Evolutionary conservation across 768 basidiomycete genomes (phyloP).

Genomic region (Amanita pallidorosea): DNA sequence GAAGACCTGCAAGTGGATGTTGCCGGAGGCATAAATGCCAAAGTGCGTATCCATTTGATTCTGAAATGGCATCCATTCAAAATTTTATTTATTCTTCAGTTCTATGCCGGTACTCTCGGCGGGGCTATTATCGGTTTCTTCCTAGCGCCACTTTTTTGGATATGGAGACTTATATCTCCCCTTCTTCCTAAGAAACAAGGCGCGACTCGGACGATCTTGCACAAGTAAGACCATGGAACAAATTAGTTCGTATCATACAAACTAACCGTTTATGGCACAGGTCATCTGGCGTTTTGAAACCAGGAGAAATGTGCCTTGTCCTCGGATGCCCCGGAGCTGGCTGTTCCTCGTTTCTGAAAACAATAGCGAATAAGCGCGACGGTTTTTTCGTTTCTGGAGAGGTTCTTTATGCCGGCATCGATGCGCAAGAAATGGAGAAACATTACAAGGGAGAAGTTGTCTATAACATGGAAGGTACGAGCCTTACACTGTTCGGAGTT

Average conservation of each 20-base stretch:
- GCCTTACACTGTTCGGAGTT: background rate
- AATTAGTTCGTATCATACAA: background rate
- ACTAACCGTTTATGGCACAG: slow-evolving; percentile 17
- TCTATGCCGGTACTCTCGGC: slow-evolving; percentile 50
- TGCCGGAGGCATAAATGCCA: slow-evolving; percentile 41
- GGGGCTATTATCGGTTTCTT: slow-evolving; percentile 49
- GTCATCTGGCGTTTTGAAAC: slow-evolving; percentile 58
- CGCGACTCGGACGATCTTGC: slow-evolving; percentile 43
- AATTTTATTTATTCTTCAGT: slow-evolving; percentile 18
- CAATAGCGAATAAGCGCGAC: slow-evolving; percentile 69
- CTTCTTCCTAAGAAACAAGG: slow-evolving; percentile 26
- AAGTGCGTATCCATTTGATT: slow-evolving; percentile 24
- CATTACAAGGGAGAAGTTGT: slow-evolving; percentile 71
- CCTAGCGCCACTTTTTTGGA: slow-evolving; percentile 35
- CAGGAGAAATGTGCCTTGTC: slow-evolving; percentile 83
- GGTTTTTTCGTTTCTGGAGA: slow-evolving; percentile 58
- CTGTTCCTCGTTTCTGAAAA: slow-evolving; percentile 79
- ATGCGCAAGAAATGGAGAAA: slow-evolving; percentile 64
- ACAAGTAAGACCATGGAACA: slow-evolving; percentile 30
- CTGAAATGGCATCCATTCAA: background rate
- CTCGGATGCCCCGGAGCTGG: slow-evolving; percentile 78
- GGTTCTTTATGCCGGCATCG: slow-evolving; percentile 77
- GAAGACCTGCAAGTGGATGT: slow-evolving; percentile 56
- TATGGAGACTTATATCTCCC: slow-evolving; percentile 30
- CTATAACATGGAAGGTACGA: slow-evolving; percentile 66